Evolutionary conservation across 768 basidiomycete genomes (phyloP).

Genomic region (Serendipita sp.): DNA sequence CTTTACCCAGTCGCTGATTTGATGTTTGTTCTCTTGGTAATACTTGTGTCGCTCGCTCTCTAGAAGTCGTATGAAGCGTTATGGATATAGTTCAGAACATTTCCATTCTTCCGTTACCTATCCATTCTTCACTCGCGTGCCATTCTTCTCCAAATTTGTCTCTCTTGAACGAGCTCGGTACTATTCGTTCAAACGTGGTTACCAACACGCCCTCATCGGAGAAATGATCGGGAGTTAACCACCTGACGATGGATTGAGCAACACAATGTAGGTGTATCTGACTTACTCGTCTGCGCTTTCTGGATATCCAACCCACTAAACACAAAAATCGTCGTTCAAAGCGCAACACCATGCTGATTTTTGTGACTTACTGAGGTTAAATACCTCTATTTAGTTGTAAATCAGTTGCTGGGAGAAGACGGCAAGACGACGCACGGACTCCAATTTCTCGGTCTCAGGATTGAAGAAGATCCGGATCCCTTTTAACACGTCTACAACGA

Average conservation of each 20-base stretch:
- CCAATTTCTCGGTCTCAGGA: not conserved
- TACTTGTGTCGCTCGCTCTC: not conserved
- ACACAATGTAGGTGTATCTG: not conserved
- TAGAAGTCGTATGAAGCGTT: not conserved
- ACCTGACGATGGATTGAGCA: not conserved
- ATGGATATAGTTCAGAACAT: not conserved
- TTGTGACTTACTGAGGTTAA: not conserved
- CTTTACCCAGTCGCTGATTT: not conserved
- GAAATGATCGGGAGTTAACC: not conserved
- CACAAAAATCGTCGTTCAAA: too few species aligned
- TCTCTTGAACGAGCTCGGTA: not conserved
- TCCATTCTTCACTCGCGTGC: not conserved
- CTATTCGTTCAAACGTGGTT: not conserved
- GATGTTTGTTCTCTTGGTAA: not conserved
- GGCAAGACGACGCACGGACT: not conserved
- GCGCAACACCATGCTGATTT: too few species aligned
- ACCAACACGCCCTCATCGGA: not conserved
- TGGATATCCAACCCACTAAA: not conserved
- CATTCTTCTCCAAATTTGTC: not conserved
- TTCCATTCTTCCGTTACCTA: not conserved
- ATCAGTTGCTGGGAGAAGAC: not conserved
- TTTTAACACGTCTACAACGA: not conserved
- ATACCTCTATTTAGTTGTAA: not conserved
- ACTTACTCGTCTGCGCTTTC: not conserved
- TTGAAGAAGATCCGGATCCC: not conserved